Base-by-base conservation (phyloP, 2,329 filamentous ascomycete species). In the Cladorrhinum sp. region DNA sequence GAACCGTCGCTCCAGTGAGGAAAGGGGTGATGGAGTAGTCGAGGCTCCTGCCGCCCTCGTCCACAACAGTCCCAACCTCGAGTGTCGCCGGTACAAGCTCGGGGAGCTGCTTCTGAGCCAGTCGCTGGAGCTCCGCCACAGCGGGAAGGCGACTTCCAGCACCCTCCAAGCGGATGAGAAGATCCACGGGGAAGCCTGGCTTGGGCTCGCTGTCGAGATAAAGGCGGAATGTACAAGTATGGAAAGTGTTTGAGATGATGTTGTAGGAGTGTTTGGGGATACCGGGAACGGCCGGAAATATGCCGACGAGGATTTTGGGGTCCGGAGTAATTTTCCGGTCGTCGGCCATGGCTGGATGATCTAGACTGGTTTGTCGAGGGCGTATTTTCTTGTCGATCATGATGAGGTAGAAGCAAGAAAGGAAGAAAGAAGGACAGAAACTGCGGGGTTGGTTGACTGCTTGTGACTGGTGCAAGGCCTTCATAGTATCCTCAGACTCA, bases 21-120 rank as follows among this genome's bases (percentile, higher is more conserved):
- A 58, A 58, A 7, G 46, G 42, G 20, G 56, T 58, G 26, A 58
- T 26, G 6, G 20, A 58, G 46, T 58, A 52, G 3, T 52, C 46
- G n/a, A 58, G n/a, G 46, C 51, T 20, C 16, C 33, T 58, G 46
- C 56, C 26, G 26, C 9, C 18, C 9, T 30, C 46, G 26, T 51
- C 16, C 9, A 36, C 26, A 21, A 26, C 46, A 23, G 46, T 36
- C 42, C 56, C 56, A 18, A 58, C 56, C n/a, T 7, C 28, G 2
- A 58, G 56, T 23, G 42, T 50, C 23, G 48, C 46, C 10, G 56
- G 46, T 8, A 58, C 48, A 20, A 58, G 56, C 28, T 20, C 24
- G 20, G 56, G 56, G 10, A 58, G 21, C 48, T 58, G 56, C 7
- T 21, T 18, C 7, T 52, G 56, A 8, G 56, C 56, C 12, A 58